Evolutionary conservation across 805 yeast genomes (phyloP).

Genomic region (Starmera quercuum): DNA sequence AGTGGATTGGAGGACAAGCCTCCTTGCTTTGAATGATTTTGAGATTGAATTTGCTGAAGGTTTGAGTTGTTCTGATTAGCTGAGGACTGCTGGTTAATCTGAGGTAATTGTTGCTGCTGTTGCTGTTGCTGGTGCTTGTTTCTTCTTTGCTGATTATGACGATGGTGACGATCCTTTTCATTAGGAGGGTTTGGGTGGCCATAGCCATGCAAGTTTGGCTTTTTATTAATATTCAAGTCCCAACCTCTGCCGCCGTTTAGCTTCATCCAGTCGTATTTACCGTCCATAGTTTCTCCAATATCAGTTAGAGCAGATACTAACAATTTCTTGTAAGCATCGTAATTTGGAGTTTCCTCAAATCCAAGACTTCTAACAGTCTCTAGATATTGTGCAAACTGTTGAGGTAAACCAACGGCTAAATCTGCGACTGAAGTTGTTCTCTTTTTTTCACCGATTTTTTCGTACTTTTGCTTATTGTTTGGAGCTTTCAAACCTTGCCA

Average conservation of each 20-base stretch:
- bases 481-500: conserved; percentile 92
- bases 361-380: conserved; percentile 59
- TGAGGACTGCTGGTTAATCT: conserved; percentile 4
- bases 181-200: conserved; percentile 58
- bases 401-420: conserved; percentile 55
- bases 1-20: conserved; percentile 4
- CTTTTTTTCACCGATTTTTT: conserved; percentile 77
- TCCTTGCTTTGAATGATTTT: conserved; percentile 4
- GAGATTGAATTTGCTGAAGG: conserved; percentile 11
- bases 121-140: conserved; percentile 21
- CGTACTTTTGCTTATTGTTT: conserved; percentile 76
- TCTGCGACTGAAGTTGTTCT: conserved; percentile 59
- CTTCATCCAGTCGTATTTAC: conserved; percentile 75
- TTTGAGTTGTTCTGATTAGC: conserved; percentile 3
- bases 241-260: conserved; percentile 76
- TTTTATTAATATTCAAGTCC: conserved; percentile 69
- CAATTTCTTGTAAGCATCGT: conserved; percentile 54
- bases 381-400: conserved; percentile 68
- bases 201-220: conserved; percentile 76
- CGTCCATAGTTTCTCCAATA: conserved; percentile 54
- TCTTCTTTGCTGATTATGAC: conserved; percentile 20
- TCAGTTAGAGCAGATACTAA: conserved; percentile 53
- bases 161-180: conserved; percentile 20
- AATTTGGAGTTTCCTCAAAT: conserved; percentile 78
- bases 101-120: conserved; percentile 4